These are phyloP conservation scores for Pleurotus pulmonarius DNA, from an alignment of 768 basidiomycete genomes.

Conservation along the genomic window DNA sequence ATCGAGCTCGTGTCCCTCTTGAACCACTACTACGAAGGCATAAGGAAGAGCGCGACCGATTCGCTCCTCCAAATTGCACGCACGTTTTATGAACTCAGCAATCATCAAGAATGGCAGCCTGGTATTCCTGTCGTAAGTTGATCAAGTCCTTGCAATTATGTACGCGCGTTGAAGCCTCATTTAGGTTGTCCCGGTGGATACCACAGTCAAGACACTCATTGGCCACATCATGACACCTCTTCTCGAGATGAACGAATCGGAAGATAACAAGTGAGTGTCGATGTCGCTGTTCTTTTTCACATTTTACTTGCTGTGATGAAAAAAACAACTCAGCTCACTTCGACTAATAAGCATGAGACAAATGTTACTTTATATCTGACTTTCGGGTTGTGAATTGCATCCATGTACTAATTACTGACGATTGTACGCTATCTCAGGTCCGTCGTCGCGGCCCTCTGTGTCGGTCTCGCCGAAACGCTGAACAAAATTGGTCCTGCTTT, in stretches of 20 bases:
- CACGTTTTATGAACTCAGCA: constrained; percentile 87
- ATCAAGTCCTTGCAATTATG: not conserved
- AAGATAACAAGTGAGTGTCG: constrained; percentile 90
- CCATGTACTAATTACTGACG: constrained; percentile 9
- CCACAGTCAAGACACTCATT: constrained; percentile 76
- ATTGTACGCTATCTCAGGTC: constrained; percentile 44
- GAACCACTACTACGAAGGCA: constrained; percentile 95
- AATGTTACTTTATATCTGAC: constrained; percentile 22
- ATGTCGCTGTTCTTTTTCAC: constrained; percentile 2
- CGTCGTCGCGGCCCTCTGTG: constrained; percentile 85
- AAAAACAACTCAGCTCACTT: constrained; percentile 76
- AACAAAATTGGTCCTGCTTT: constrained; percentile 89
- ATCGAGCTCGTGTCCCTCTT: constrained; percentile 77
- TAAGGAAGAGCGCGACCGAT: constrained; percentile 88
- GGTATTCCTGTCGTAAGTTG: constrained; percentile 60
- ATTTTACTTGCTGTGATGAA: constrained; percentile 39
- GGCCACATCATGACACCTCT: constrained; percentile 70
- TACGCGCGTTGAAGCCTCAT: constrained; percentile 9
- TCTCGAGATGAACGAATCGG: constrained; percentile 86
- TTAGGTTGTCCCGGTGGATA: constrained; percentile 45
- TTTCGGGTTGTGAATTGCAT: not conserved
- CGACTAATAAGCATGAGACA: constrained; percentile 63
- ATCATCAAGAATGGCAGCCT: constrained; percentile 79
- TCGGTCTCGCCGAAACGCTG: constrained; percentile 87
- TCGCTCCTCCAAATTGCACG: constrained; percentile 85